Base-by-base conservation (phyloP, 2,329 filamentous ascomycete genomes). In the Ascochyta pisi region DNA sequence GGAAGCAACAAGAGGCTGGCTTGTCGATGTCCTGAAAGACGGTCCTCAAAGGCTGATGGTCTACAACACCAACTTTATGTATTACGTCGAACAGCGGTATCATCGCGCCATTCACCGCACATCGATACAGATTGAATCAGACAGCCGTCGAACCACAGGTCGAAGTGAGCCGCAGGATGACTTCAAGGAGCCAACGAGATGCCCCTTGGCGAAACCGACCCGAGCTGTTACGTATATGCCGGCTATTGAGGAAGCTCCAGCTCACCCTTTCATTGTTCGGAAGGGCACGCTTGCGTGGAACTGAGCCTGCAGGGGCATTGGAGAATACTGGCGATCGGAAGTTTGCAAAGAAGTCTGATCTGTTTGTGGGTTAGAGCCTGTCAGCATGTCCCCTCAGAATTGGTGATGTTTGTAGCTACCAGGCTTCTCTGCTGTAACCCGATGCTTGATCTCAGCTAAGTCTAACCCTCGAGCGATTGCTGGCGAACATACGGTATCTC, bases 1-100 rank as follows among this genome's bases (percentile, higher is more conserved):
- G 7, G 54, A 61, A 48, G 54, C 57, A 9, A 37, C 59, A 3
- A 56, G 42, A 41, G 63, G 63, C 16, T 61, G 63, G 23, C 63
- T 66, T 29, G 24, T 52, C 15, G 47, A 45, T 19, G 39, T 51
- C 13, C 16, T 41, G 9, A 12, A 19, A 15, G 57, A 55, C 12
- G 31, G 26, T 26, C 50, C 48, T 31, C 57, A 50, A 16, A 59
- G 49, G 16, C 16, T 63, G 13, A 27, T 38, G 1, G 44, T 52
- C 6, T 65, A 47, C 37, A 49, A 61, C 29, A 44, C 19, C 2
- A 59, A 42, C 23, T 63, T 65, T 42, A 34, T 48, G 33, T 52
- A 50, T n/a, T 65, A 63, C 24, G 59, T 61, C 2, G 19, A 43
- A 5, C 47, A 65, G 22, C 43, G 50, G 37, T 63, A 63, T 38